phyloP scores from a whole-genome alignment of 176 grass and related monocot species.

The Phyllostachys edulis region DNA sequence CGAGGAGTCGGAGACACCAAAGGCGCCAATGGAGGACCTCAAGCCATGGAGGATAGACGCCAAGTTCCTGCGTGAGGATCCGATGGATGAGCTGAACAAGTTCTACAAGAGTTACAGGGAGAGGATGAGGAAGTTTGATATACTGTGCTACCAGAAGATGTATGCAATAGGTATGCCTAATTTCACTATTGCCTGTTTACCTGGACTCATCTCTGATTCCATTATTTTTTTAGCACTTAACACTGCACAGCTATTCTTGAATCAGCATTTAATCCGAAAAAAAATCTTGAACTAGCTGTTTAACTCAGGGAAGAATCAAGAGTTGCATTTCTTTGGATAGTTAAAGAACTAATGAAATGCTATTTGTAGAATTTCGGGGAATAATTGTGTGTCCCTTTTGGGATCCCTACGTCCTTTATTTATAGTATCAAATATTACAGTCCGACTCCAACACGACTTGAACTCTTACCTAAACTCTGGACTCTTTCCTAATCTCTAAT shows the following conservation, averaged over 20 bases:
- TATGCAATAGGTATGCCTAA: constrained; percentile 79
- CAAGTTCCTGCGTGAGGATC: constrained; percentile 78
- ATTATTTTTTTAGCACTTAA: background rate
- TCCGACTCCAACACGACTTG: no score
- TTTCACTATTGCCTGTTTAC: background rate
- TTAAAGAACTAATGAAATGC: constrained; percentile 9
- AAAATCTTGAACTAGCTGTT: background rate
- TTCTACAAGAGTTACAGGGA: constrained; percentile 94
- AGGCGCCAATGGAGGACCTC: constrained; percentile 67
- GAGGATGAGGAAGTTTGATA: constrained; percentile 98
- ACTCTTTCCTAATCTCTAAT: no score
- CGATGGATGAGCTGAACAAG: constrained; percentile 90
- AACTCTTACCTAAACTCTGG: no score
- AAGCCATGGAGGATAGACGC: constrained; percentile 85
- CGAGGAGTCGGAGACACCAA: constrained; percentile 81
- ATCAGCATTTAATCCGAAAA: background rate
- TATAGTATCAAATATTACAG: no score
- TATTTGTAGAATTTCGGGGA: no score
- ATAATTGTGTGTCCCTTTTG: no score
- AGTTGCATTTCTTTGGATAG: background rate
- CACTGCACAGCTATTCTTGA: background rate
- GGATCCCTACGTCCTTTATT: no score
- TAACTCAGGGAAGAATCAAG: constrained; percentile 6
- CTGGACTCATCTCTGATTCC: background rate
- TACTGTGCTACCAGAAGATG: constrained; percentile 89